These are phyloP conservation scores for Cladophialophora immunda DNA, from an alignment of 2,329 filamentous ascomycete genomes.

Conservation along the genomic window DNA sequence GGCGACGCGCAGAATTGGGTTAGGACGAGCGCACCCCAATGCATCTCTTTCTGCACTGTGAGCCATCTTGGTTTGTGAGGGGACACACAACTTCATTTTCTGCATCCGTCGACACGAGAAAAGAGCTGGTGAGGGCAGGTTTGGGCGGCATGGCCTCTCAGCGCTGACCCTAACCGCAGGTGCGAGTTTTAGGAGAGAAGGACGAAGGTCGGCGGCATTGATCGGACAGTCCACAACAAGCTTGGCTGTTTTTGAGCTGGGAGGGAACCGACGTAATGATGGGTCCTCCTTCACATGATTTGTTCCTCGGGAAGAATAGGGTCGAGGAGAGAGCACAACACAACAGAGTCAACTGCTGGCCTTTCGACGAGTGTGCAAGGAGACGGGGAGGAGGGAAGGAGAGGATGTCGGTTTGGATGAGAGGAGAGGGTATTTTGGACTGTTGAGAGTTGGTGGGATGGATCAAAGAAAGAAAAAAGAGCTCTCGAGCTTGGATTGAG, in stretches of 20 bases:
- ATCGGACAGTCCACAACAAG: conserved; percentile 38
- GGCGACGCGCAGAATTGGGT: conserved; percentile 32
- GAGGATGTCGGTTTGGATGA: neutral
- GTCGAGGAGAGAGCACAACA: conserved; percentile 7
- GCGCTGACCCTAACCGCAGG: conserved; percentile 34
- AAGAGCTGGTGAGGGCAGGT: conserved; percentile 85
- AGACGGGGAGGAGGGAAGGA: conserved; percentile 2
- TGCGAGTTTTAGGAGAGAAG: conserved; percentile 33
- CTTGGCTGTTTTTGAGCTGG: conserved; percentile 34
- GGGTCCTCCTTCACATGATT: conserved; percentile 37
- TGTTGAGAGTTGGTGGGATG: conserved; percentile 25
- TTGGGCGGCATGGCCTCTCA: conserved; percentile 80
- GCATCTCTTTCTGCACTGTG: conserved; percentile 96
- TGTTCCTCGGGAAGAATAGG: conserved; percentile 20
- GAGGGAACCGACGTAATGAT: conserved; percentile 35
- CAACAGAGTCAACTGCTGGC: conserved; percentile 22
- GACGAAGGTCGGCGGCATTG: conserved; percentile 38
- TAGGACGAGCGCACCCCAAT: conserved; percentile 72
- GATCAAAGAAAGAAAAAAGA: conserved; percentile 25
- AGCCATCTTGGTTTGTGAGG: conserved; percentile 93
- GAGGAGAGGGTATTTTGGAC: conserved; percentile 18
- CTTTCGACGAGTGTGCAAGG: conserved; percentile 3
- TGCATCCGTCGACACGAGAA: conserved; percentile 82
- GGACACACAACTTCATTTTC: conserved; percentile 98
- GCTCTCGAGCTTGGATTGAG: conserved; percentile 17